Evolutionary conservation across 176 grass and related monocot genomes (phyloP).

Genomic region (Oropetium thomaeum): DNA sequence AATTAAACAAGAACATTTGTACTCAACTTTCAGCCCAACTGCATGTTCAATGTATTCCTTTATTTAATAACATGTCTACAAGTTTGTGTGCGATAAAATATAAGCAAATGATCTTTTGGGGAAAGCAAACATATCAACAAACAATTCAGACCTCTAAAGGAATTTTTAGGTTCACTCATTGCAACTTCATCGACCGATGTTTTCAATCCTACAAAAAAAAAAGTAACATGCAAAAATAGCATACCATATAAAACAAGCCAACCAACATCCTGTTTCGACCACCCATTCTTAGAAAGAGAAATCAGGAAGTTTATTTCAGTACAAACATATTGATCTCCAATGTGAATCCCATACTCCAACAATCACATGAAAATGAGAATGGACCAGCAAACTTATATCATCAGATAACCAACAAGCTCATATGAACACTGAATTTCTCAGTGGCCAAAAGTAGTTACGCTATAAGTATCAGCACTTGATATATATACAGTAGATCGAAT

Average conservation of each 20-base stretch:
- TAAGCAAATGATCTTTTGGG: not conserved
- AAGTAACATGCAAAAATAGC: slow-evolving; percentile 21
- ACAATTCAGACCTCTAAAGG: slow-evolving; percentile 34
- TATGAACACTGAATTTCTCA: not conserved
- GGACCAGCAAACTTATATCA: not conserved
- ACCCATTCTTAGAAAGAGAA: not conserved
- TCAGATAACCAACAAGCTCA: not conserved
- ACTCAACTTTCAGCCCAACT: not conserved
- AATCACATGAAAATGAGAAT: not conserved
- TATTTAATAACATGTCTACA: not conserved
- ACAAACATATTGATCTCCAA: not conserved
- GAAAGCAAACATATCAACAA: not conserved
- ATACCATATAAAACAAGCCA: slow-evolving; percentile 2
- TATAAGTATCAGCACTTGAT: not conserved
- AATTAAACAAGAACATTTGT: no score
- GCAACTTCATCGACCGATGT: slow-evolving; percentile 7
- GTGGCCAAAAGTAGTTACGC: not conserved
- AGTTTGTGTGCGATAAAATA: not conserved
- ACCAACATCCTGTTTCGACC: not conserved
- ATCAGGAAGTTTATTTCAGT: not conserved
- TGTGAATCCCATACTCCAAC: not conserved
- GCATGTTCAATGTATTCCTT: not conserved
- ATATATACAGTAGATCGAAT: not conserved
- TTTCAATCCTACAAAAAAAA: slow-evolving; percentile 30
- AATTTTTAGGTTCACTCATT: slow-evolving; percentile 18